A percentile compares a stretch with the other conserved stretches of the same genome.
Conservation (phyloP, 345 rosid species). For the Ceriops decandra region DNA sequence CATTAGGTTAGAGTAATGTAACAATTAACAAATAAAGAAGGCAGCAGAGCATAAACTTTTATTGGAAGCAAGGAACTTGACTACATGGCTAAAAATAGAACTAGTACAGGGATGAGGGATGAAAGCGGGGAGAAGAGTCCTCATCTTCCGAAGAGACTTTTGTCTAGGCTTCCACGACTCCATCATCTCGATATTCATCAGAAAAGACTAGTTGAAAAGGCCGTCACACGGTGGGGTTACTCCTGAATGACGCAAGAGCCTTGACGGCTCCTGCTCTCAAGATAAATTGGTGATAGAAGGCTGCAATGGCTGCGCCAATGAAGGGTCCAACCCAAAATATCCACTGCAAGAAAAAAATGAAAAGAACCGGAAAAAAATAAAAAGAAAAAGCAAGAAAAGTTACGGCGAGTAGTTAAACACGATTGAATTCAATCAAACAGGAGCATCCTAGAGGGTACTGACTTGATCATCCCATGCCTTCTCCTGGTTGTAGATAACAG, state of each 20-base stretch:
- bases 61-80: slow-evolving; percentile 1
- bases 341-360: slow-evolving; percentile 43
- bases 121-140: slow-evolving; percentile 13
- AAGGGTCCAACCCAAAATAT: slow-evolving; percentile 91
- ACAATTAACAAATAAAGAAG: neutral
- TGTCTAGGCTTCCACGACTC: slow-evolving; percentile 25
- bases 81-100: neutral
- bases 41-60: neutral
- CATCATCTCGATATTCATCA: neutral
- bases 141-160: slow-evolving; percentile 24
- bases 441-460: neutral
- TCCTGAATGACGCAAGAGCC: slow-evolving; percentile 86
- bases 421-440: neutral
- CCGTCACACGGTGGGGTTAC: slow-evolving; percentile 50
- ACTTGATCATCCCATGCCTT: slow-evolving; percentile 80
- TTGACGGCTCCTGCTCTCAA: slow-evolving; percentile 75
- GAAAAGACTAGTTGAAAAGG: neutral
- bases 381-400: neutral
- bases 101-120: slow-evolving; percentile 13
- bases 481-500: slow-evolving; percentile 53
- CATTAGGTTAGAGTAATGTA: too few species aligned
- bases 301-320: slow-evolving; percentile 80
- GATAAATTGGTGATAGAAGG: slow-evolving; percentile 81
- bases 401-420: neutral
- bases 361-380: neutral